Evolutionary conservation across 345 rosid genomes (phyloP).

Genomic region (Ceriops zippeliana): DNA sequence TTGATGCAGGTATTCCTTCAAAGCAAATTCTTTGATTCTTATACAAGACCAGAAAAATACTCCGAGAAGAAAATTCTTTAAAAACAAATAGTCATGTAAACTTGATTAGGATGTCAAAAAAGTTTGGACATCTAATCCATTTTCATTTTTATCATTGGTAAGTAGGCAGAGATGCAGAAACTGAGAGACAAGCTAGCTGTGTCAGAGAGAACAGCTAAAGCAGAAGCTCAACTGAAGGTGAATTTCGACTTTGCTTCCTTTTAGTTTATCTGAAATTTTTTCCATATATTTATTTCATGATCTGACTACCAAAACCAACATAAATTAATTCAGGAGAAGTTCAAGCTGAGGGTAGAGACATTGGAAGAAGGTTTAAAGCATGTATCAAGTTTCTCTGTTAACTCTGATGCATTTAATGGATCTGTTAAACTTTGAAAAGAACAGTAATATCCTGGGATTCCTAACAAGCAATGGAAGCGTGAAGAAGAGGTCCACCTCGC

Average conservation of each 20-base stretch:
- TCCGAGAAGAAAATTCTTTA: no score
- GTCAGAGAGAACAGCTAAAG: constrained; percentile 82
- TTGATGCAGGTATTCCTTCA: constrained; percentile 58
- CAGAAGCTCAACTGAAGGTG: constrained; percentile 91
- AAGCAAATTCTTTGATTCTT: neutral
- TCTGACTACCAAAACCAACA: constrained; percentile 1
- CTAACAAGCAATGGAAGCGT: constrained; percentile 53
- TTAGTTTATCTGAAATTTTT: neutral
- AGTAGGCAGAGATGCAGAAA: constrained; percentile 86
- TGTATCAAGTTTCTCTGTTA: constrained; percentile 23
- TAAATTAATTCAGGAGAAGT: constrained; percentile 55
- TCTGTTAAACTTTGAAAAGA: constrained; percentile 51
- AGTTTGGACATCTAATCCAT: no score
- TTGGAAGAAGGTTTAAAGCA: constrained; percentile 70
- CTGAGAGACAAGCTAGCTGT: constrained; percentile 69
- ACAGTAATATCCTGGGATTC: constrained; percentile 64
- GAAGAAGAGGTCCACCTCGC: constrained; percentile 67
- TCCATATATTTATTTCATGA: neutral
- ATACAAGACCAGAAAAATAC: neutral
- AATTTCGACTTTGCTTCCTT: constrained; percentile 1
- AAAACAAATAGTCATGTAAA: no score
- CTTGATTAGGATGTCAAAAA: no score
- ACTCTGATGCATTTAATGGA: constrained; percentile 19
- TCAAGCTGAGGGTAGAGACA: constrained; percentile 69
- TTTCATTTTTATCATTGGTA: neutral